Base-by-base conservation (phyloP, 2,329 filamentous ascomycete species). In the Fonsecaea nubica region DNA sequence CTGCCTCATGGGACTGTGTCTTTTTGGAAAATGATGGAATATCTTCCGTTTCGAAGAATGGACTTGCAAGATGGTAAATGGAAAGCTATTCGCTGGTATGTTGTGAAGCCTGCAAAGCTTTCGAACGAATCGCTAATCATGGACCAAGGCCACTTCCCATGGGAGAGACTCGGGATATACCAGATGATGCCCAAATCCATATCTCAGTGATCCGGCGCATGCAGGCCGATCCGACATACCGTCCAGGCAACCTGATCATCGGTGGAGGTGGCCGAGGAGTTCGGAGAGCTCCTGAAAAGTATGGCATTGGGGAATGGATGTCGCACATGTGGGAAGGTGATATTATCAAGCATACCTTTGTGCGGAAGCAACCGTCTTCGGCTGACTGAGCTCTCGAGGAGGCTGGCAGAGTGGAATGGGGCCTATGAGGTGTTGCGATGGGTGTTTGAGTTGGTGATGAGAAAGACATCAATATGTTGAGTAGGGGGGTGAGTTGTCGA, bases 1-100 rank as follows among this genome's bases (percentile, higher is more conserved):
- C 80, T 90, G 3, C 76, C 82, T 0, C 67, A 70, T 30, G 63
- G 80, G 3, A 85, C 87, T 0, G 90, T 92, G 0, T 71, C 89
- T 0, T 84, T 83, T 1, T 94, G 91, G 91, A 90, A 88, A 40
- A 76, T 92, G 25, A 92, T 94, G 91, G 92, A 94, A 74, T 93
- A 90, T 75, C 80, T 94, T 30, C 92, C 92, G 0, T 93, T 94
- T 78, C 85, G 90, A 1, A 84, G 92, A 30, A 93, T 95, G 90
- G 92, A 94, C 72, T 80, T 94, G 7, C 87, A 88, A 68, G 42
- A 72, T 55, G 68, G 68, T 6, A 68, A 55, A 0, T 95, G 92
- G 92, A 89, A 87, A 76, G 89, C 90, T 0, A 94, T 95, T 71
- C 83, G 88, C 8, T 94, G 91, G 90, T 65, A 63, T 40, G 65